These are phyloP conservation scores for Pterocarpus macrocarpus DNA, from an alignment of 306 rosid genomes.

Conservation along the genomic window DNA sequence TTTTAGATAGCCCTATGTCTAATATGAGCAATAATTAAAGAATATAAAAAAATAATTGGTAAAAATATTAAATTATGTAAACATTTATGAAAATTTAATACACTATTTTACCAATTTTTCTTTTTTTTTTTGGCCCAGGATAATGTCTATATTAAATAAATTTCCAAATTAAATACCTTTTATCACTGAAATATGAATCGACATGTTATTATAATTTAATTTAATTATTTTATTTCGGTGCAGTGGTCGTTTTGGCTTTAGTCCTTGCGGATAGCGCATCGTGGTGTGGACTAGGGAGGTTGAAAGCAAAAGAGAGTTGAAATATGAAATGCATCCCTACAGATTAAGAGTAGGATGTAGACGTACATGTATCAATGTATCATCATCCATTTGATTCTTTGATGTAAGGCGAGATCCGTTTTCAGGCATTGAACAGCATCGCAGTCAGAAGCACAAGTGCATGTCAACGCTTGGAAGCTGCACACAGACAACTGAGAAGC, in stretches of 20 bases:
- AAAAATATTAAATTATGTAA: background rate
- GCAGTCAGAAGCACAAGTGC: constrained; percentile 58
- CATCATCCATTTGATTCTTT: constrained; percentile 52
- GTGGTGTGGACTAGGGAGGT: background rate
- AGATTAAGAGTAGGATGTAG: background rate
- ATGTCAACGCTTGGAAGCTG: constrained; percentile 71
- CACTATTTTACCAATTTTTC: background rate
- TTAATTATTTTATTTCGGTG: background rate
- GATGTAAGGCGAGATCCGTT: constrained; percentile 63
- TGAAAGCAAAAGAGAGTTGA: background rate
- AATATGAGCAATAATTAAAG: background rate
- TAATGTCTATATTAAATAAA: background rate
- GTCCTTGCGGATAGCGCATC: constrained; percentile 28
- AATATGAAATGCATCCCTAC: background rate
- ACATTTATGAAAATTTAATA: background rate
- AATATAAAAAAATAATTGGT: no score
- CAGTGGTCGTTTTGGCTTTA: background rate
- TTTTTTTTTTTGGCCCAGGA: no score
- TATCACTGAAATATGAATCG: background rate
- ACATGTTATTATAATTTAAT: background rate
- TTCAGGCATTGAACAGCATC: constrained; percentile 49
- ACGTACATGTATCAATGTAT: constrained; percentile 37
- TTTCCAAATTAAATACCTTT: background rate
- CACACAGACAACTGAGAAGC: constrained; percentile 16
- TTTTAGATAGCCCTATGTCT: no score